These are phyloP conservation scores for Xylariaceae sp. DNA, from an alignment of 2,329 filamentous ascomycete genomes.

Conservation along the genomic window DNA sequence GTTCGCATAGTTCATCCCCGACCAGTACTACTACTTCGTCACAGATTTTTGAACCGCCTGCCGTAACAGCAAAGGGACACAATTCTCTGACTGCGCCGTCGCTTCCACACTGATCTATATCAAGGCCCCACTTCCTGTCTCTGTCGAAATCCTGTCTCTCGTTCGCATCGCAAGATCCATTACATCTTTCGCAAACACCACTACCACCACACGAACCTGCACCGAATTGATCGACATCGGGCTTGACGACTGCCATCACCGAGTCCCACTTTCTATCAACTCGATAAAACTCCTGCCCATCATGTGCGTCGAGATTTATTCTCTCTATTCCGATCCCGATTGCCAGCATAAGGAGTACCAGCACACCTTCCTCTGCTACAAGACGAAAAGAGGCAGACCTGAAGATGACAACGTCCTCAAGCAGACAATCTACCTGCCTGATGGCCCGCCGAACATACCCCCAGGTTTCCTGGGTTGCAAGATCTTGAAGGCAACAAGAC, in stretches of 20 bases:
- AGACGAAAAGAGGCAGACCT: slow-evolving; percentile 22
- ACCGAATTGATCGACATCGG: not conserved
- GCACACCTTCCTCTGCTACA: slow-evolving; percentile 32
- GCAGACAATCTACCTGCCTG: slow-evolving; percentile 23
- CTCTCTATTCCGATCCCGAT: slow-evolving; percentile 18
- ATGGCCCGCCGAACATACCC: slow-evolving; percentile 18
- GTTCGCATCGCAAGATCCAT: not conserved
- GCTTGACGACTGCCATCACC: not conserved
- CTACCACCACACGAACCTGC: too few species aligned
- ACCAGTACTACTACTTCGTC: not conserved
- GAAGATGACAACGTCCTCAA: slow-evolving; percentile 22
- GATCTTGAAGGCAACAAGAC: slow-evolving; percentile 20
- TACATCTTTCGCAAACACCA: too few species aligned
- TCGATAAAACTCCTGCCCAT: not conserved
- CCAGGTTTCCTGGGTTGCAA: slow-evolving; percentile 22
- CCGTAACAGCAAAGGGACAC: too few species aligned
- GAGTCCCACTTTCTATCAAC: not conserved
- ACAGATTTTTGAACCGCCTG: not conserved
- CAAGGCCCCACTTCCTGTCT: not conserved
- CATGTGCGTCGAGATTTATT: slow-evolving; percentile 35
- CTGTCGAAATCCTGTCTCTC: not conserved
- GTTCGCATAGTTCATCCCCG: not conserved
- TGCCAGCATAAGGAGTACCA: slow-evolving; percentile 34
- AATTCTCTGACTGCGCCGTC: too few species aligned
- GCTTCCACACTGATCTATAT: not conserved